Evolutionary conservation across 2,329 filamentous ascomycete genomes (phyloP).

Genomic region (Rutstroemia sp.): DNA sequence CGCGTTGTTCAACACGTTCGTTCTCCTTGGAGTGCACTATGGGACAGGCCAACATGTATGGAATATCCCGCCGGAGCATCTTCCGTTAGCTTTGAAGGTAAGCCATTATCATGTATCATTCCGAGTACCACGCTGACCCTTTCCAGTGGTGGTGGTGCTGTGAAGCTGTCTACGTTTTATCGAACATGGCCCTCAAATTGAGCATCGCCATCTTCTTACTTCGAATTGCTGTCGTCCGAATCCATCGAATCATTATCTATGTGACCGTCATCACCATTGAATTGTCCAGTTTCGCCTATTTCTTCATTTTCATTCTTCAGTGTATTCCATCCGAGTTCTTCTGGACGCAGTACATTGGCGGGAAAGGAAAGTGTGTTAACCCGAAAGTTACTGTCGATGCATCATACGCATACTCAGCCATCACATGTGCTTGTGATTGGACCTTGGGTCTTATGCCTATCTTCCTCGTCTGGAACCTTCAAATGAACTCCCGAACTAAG

Average conservation of each 20-base stretch:
- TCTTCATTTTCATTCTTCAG: constrained; percentile 34
- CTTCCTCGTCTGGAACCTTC: constrained; percentile 35
- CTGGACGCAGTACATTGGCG: constrained; percentile 31
- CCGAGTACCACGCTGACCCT: not conserved
- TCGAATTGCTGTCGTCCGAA: constrained; percentile 29
- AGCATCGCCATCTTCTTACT: constrained; percentile 35
- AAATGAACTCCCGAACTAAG: constrained; percentile 35
- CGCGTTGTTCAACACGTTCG: constrained; percentile 19
- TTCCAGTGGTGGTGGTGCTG: constrained; percentile 32
- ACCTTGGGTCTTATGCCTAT: constrained; percentile 34
- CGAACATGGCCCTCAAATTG: constrained; percentile 33
- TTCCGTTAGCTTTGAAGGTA: constrained; percentile 28
- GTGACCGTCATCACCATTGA: constrained; percentile 27
- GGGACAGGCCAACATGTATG: constrained; percentile 24
- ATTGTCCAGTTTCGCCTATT: constrained; percentile 31
- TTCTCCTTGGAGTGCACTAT: constrained; percentile 20
- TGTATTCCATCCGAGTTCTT: constrained; percentile 33
- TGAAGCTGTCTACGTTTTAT: constrained; percentile 34
- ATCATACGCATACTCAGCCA: constrained; percentile 34
- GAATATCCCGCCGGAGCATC: constrained; percentile 15
- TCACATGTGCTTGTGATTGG: constrained; percentile 36
- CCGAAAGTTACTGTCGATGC: constrained; percentile 26
- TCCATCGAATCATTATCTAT: constrained; percentile 31
- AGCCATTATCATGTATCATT: not conserved
- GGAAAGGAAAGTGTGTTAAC: constrained; percentile 30